Evolutionary conservation across 768 basidiomycete genomes (phyloP), one percentile per base, ranked within the genome.

Genomic region (Postia placenta): DNA sequence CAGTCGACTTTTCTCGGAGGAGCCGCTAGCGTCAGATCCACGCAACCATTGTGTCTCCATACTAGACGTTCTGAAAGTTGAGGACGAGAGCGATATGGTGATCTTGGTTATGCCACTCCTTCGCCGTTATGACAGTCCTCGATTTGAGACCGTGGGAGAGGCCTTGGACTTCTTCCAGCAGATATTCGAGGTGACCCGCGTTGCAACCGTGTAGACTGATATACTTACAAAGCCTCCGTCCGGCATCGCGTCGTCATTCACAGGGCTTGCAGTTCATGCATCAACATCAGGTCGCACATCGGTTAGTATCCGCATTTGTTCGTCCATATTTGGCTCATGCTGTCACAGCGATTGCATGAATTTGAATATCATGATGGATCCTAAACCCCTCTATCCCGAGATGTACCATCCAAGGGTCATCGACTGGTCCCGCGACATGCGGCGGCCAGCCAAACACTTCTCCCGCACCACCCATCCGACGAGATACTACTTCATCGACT

Each of bases 251-350:
- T 11, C n/a, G 24, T 17, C 23, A 27, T 20, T 40, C 17, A 1
- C 30, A 69, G 69, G 69, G 68, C 0, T 45, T 71, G 2, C 53
- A 57, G 25, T 68, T 68, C 47, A 64, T 70, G 57, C 69, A 73
- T 51, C 49, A 57, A 4, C 56, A 68, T 42, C 54, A 55, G 11
- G 52, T 70, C 2, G 69, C 68, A 7, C 70, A 72, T 48, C 48
- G 65, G 69, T 69, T 36, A 2, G 63, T 38, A 20, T 19, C 22
- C 14, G 14, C 26, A 22, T 23, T 2, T 25, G 15, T 5, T 22
- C 28, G 12, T n/a, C 9, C 11, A 11, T 24, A 23, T 22, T 15
- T 14, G 24, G 6, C 35, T 42, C 14, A 28, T 23, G 5, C n/a
- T 25, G 12, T 11, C 3, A 1, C 33, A 56, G 53, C 11, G 59